A percentile compares a stretch with the other conserved stretches of the same genome.
Conservation (phyloP, 164 flowering plant genomes). For the Echeveria elegans region DNA sequence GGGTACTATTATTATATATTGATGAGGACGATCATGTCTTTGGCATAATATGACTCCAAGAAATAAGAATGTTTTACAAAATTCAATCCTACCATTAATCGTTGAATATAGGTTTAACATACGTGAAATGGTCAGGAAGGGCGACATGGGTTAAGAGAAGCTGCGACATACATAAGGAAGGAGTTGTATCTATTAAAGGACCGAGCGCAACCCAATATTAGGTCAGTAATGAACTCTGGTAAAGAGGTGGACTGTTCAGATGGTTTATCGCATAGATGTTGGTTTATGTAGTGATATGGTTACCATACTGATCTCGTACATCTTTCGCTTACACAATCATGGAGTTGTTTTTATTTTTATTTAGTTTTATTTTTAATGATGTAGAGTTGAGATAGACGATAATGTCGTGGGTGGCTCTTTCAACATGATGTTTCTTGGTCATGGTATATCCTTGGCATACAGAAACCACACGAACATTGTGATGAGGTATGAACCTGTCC, state of each 20-base stretch:
- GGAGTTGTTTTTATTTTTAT: too few species aligned
- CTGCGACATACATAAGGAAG: conserved; percentile 58
- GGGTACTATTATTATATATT: too few species aligned
- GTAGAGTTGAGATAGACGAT: conserved; percentile 88
- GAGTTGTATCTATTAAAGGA: conserved; percentile 58
- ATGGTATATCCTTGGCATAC: conserved; percentile 72
- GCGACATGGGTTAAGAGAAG: conserved; percentile 67
- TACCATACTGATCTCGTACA: neutral
- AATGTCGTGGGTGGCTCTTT: conserved; percentile 70
- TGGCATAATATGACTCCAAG: too few species aligned
- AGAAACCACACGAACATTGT: conserved; percentile 69
- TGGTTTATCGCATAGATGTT: neutral
- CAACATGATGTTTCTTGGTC: conserved; percentile 82
- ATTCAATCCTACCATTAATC: too few species aligned
- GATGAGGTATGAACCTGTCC: conserved; percentile 46
- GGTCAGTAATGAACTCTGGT: conserved; percentile 26
- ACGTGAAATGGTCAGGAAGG: conserved; percentile 52
- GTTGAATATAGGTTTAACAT: neutral
- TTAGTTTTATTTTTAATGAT: conserved; percentile 7
- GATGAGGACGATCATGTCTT: too few species aligned
- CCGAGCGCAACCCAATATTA: conserved; percentile 53
- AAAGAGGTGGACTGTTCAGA: neutral
- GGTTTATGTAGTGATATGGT: neutral
- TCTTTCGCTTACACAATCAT: neutral
- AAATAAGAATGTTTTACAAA: too few species aligned